Evolutionary conservation across 1,284 basidiomycete species (phyloP), one percentile per base, ranked within the genome.

Genomic region (Laetiporus sulphureus): DNA sequence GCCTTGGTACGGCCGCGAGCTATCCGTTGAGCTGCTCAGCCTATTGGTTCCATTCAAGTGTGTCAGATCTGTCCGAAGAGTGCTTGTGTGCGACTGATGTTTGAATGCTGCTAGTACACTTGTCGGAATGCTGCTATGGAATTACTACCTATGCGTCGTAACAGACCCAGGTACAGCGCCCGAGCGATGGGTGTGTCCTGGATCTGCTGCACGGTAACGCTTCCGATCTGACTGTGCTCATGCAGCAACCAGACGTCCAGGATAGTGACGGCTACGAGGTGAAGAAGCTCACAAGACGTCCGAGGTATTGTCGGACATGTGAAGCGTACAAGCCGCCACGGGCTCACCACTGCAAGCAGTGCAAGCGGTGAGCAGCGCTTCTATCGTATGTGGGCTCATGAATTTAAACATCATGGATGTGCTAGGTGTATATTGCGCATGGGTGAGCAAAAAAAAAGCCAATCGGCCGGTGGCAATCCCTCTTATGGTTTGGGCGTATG

Each of bases 11-110:
- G 85, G 88, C 33, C 61, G 73, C 25, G 79, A 63, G 37, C 51
- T 86, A 46, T 84, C 86, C 5, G 62, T 84, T 18, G 80, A 89
- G 46, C 76, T 95, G 21, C 53, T 91, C 27, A 66, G 64, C 24
- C 70, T 94, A 5, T 73, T 97, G 8, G 53, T 79, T 1, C 91
- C 92, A 1, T 95, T 96, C 83, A 95, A 97, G 89, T 91, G 59
- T 56, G 86, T 52, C 24, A 22, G 41, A 31, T 23, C 30, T n/a
- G n/a, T n/a, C n/a, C n/a, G n/a, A 42, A 27, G 23, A 29, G 16
- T 16, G 34, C 36, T 30, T n/a, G n/a, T n/a, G n/a, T n/a, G n/a
- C n/a, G n/a, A 27, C 7, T 7, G 13, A 27, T 27, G 25, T 8
- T 27, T 7, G 25, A 13, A 27, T 27, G 25, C 25, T n/a, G n/a